phyloP scores from a whole-genome alignment of 2,329 filamentous ascomycete genomes.

The Chaetomium olivaceum region DNA sequence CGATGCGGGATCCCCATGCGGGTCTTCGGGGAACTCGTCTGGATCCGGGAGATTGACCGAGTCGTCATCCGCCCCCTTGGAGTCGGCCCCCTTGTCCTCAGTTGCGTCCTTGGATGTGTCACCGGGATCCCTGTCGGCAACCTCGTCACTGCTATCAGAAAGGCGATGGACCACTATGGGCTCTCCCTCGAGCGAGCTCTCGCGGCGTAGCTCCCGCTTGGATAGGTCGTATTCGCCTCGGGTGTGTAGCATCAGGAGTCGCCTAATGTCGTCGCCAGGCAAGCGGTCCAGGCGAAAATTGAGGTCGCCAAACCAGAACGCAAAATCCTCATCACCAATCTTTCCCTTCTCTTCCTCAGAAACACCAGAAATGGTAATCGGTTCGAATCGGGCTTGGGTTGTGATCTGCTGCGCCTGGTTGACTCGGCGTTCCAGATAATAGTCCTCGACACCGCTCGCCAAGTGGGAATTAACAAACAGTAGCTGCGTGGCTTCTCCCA shows the following conservation, averaged over 20 bases:
- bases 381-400: conserved; percentile 73
- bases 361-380: conserved; percentile 66
- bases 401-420: conserved; percentile 86
- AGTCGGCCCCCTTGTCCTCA: conserved; percentile 4
- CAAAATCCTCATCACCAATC: conserved; percentile 88
- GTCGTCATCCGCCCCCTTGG: conserved; percentile 41
- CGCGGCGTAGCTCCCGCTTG: conserved; percentile 39
- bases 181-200: conserved; percentile 48
- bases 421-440: conserved; percentile 77
- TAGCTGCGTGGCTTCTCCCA: conserved; percentile 86
- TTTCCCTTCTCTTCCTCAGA: conserved; percentile 64
- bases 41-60: conserved; percentile 56
- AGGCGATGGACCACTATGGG: conserved; percentile 51
- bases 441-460: conserved; percentile 78
- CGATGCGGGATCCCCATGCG: conserved; percentile 76
- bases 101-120: conserved; percentile 31
- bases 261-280: conserved; percentile 85
- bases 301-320: conserved; percentile 94
- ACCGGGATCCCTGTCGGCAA: conserved; percentile 39
- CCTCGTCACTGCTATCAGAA: conserved; percentile 50
- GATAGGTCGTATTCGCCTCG: conserved; percentile 70
- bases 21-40: conserved; percentile 67
- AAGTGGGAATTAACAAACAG: conserved; percentile 92
- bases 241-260: conserved; percentile 79
- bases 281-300: conserved; percentile 91